phyloP scores from a whole-genome alignment of 2,329 filamentous ascomycete species.

The Emergomyces orientalis region DNA sequence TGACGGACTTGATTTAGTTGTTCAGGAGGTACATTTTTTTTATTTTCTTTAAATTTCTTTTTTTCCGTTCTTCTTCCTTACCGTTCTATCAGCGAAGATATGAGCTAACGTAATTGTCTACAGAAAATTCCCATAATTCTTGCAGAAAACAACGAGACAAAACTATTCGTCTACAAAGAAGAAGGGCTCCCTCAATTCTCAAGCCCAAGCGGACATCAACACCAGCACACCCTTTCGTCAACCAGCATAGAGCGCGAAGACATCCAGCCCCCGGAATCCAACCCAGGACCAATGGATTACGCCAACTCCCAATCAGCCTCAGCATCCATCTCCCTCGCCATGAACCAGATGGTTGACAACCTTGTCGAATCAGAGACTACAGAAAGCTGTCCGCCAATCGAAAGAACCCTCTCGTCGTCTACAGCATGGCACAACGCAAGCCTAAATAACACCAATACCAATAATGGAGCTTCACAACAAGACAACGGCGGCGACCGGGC shows the following conservation, averaged over 20 bases:
- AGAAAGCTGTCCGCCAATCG: constrained; percentile 12
- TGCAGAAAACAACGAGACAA: constrained; percentile 36
- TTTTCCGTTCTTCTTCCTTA: constrained; percentile 8
- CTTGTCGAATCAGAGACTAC: constrained; percentile 40
- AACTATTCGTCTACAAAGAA: constrained; percentile 45
- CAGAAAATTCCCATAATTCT: constrained; percentile 42
- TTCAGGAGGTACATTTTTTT: constrained; percentile 33
- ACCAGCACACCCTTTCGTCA: constrained; percentile 31
- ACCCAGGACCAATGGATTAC: constrained; percentile 19
- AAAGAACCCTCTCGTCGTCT: constrained; percentile 1
- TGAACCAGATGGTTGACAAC: constrained; percentile 51
- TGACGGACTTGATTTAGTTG: constrained; percentile 51
- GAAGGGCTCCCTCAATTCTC: constrained; percentile 43
- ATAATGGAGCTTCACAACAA: not conserved
- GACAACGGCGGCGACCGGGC: not conserved
- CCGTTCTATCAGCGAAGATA: constrained; percentile 15
- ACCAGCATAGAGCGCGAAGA: constrained; percentile 35
- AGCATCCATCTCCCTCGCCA: constrained; percentile 40
- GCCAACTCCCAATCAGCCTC: constrained; percentile 41
- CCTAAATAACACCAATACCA: not conserved
- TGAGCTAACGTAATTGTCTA: constrained; percentile 14
- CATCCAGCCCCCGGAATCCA: constrained; percentile 26
- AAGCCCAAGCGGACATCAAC: constrained; percentile 33
- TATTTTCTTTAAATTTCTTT: constrained; percentile 20
- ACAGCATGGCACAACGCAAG: constrained; percentile 3